A percentile compares a stretch with the other conserved stretches of the same genome.
Conservation (phyloP, 331 rosid genomes). For the Rhamnella rubrinervis region DNA sequence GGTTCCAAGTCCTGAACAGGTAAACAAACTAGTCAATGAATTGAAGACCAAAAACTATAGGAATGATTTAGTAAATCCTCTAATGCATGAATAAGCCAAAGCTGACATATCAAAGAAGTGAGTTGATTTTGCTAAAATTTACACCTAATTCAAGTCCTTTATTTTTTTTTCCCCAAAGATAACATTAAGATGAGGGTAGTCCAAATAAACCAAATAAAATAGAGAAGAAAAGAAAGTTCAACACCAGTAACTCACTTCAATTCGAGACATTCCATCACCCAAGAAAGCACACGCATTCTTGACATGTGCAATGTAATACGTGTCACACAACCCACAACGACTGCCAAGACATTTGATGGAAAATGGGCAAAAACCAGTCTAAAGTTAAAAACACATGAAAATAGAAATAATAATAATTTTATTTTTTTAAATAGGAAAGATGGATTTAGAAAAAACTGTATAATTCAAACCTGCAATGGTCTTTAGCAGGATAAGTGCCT, state of each 20-base stretch:
- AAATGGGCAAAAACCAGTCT: background rate
- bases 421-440: background rate
- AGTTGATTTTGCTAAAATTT: too few relatives aligned
- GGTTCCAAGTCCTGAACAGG: conserved; percentile 76
- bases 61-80: too few relatives aligned
- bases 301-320: conserved; percentile 93
- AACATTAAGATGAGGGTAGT: background rate
- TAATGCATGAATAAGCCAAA: too few relatives aligned
- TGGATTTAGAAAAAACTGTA: background rate
- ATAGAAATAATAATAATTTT: background rate
- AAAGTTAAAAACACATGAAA: background rate
- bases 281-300: conserved; percentile 95
- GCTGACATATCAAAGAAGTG: too few relatives aligned
- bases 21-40: conserved; percentile 15
- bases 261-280: conserved; percentile 95
- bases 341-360: conserved; percentile 36
- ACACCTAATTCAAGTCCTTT: too few relatives aligned
- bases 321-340: conserved; percentile 90
- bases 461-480: conserved; percentile 74
- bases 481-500: conserved; percentile 93
- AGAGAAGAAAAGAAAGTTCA: background rate
- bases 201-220: background rate
- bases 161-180: too few relatives aligned
- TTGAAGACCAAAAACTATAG: background rate
- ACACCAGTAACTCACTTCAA: conserved; percentile 62